Evolutionary conservation across 2,329 filamentous ascomycete genomes (phyloP).

Genomic region (Aureobasidium sp.): DNA sequence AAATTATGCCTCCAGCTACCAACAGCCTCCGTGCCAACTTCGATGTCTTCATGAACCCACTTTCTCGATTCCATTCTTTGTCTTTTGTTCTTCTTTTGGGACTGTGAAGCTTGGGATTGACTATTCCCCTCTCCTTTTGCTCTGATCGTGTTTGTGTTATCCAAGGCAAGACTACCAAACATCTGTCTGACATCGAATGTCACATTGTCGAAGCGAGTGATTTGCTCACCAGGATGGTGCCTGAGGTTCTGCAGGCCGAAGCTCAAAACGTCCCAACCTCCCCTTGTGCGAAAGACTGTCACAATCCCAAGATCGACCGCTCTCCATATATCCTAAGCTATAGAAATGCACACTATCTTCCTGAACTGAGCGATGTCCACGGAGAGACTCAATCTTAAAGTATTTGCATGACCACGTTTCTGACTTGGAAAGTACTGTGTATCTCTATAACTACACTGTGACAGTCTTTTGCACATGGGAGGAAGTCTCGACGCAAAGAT

Average conservation of each 20-base stretch:
- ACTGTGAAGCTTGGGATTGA: neutral
- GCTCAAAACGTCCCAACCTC: neutral
- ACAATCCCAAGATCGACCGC: no score
- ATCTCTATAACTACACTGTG: no score
- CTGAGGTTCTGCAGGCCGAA: neutral
- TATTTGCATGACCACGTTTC: no score
- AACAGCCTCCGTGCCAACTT: conserved; percentile 7
- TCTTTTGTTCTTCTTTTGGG: neutral
- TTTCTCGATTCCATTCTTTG: neutral
- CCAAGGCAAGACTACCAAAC: neutral
- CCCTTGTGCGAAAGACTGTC: no score
- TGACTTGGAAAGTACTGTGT: no score
- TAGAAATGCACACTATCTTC: no score
- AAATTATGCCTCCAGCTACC: conserved; percentile 6
- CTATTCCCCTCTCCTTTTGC: no score
- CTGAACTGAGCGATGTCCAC: no score
- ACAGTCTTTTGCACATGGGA: no score
- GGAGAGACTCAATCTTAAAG: no score
- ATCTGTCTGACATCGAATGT: neutral
- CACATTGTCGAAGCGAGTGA: neutral
- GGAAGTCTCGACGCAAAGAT: conserved; percentile 1
- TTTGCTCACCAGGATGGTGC: neutral
- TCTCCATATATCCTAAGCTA: no score
- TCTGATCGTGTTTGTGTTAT: neutral
- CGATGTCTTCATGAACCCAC: conserved; percentile 10